Evolutionary conservation across 148 eudicot species (phyloP).

Genomic region (Camellia japonica): DNA sequence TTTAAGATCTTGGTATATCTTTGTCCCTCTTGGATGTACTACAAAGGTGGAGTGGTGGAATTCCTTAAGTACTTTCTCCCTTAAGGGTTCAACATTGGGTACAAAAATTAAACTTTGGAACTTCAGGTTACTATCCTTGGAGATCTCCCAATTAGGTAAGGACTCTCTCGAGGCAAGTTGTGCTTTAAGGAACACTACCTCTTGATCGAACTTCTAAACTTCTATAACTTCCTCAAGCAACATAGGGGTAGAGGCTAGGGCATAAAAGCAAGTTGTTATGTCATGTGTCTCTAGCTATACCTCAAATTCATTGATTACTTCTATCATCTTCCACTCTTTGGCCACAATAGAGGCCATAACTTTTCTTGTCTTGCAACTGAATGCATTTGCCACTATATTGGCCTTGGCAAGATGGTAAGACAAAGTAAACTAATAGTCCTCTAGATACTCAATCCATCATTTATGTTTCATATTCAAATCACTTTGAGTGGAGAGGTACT

Average conservation of each 20-base stretch:
- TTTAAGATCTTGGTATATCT: not conserved
- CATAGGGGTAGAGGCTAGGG: too few species aligned
- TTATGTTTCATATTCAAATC: not conserved
- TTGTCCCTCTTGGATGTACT: not conserved
- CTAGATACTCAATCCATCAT: not conserved
- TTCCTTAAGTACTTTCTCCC: not conserved
- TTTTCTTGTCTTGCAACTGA: not conserved
- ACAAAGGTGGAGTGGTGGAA: not conserved
- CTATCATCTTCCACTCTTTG: too few species aligned
- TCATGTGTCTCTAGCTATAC: too few species aligned
- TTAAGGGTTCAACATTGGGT: not conserved
- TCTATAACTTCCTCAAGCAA: too few species aligned
- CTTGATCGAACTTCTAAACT: too few species aligned
- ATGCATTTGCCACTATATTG: not conserved
- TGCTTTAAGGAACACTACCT: too few species aligned
- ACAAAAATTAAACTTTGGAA: not conserved
- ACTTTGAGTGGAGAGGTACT: not conserved
- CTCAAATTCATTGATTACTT: too few species aligned
- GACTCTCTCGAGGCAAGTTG: not conserved
- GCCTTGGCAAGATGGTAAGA: not conserved
- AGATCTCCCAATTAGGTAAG: not conserved
- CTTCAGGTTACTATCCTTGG: not conserved
- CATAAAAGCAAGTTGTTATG: too few species aligned
- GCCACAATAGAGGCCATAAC: not conserved
- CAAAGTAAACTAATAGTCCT: not conserved